Evolutionary conservation across 2,329 filamentous ascomycete species (phyloP), one percentile per base, ranked within the genome.

Genomic region (Lasiodiplodia sp.): DNA sequence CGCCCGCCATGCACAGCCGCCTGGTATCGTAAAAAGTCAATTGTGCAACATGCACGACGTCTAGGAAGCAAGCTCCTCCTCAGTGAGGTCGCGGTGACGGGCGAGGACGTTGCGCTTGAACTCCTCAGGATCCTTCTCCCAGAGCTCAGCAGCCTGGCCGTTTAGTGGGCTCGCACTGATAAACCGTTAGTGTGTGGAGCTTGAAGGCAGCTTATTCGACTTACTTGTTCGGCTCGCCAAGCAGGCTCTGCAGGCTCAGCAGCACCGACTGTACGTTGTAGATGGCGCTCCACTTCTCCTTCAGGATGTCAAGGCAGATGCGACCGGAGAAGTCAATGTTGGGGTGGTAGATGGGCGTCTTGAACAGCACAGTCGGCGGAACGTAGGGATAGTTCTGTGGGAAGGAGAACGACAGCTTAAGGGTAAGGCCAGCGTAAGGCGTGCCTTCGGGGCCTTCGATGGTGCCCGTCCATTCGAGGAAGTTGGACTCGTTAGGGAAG

Each of bases 221-320:
- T 81, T 84, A 98, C 96, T 99, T 99, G 84, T 99, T 99, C 44
- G 96, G 96, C 83, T 99, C 96, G 31, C 95, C 96, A 38, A 99
- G 87, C 77, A 99, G 84, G 81, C 94, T 97, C 83, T 99, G 96
- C 81, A 99, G 83, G 75, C 95, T 98, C 75, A 99, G 81, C 67
- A 99, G 85, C 57, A 99, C 93, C 57, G 92, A 97, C 81, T 96
- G 93, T 71, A 97, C 94, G 78, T 98, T 98, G 87, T 97, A 96
- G 53, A 96, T 94, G 21, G 96, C 94, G 69, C 94, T 97, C 96
- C 96, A 99, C 84, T 97, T 97, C 81, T 98, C 96, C 87, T 97
- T 98, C 72, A 99, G 86, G 73, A 99, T 99, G 78, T 99, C 96
- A 70, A 99, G 87, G 80, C 96, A 99, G 81, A 99, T 99, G 68